These are phyloP conservation scores for Passalora sequoiae DNA, from an alignment of 2,329 filamentous ascomycete species.

Conservation along the genomic window DNA sequence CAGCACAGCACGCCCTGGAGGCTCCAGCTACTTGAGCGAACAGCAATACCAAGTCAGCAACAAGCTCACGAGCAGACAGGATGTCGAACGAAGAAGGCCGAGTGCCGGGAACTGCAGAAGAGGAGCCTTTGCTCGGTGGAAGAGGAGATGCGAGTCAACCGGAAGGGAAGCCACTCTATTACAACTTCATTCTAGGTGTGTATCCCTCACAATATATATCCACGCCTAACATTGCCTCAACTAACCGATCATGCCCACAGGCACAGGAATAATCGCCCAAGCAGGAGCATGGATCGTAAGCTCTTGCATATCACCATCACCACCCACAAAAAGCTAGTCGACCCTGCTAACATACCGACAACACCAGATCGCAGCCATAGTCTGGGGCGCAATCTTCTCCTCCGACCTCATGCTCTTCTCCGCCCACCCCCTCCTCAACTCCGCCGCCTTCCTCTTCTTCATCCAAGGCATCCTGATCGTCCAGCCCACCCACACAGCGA, in stretches of 20 bases:
- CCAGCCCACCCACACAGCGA: constrained; percentile 74
- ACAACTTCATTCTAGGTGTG: constrained; percentile 71
- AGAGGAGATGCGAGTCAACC: constrained; percentile 69
- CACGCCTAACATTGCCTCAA: no score
- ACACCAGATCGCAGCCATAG: constrained; percentile 59
- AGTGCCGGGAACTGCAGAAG: constrained; percentile 46
- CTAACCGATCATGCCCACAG: constrained; percentile 51
- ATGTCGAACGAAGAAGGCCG: constrained; percentile 34
- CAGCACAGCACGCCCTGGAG: constrained; percentile 3
- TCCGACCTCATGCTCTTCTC: constrained; percentile 75
- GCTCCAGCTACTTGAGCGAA: neutral
- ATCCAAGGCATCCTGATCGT: constrained; percentile 77
- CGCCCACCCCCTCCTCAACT: constrained; percentile 60
- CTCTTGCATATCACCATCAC: constrained; percentile 8
- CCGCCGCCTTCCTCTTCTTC: constrained; percentile 65
- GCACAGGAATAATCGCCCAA: constrained; percentile 76
- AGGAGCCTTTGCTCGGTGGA: constrained; percentile 65
- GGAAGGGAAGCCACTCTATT: constrained; percentile 57
- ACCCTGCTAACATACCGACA: constrained; percentile 1
- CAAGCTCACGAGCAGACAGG: neutral
- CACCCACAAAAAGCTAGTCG: neutral
- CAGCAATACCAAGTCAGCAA: no score
- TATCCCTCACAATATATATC: constrained; percentile 4
- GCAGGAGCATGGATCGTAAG: constrained; percentile 65
- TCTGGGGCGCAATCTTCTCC: constrained; percentile 73